phyloP scores from a whole-genome alignment of 148 eudicot genomes.

The Simmondsia chinensis region DNA sequence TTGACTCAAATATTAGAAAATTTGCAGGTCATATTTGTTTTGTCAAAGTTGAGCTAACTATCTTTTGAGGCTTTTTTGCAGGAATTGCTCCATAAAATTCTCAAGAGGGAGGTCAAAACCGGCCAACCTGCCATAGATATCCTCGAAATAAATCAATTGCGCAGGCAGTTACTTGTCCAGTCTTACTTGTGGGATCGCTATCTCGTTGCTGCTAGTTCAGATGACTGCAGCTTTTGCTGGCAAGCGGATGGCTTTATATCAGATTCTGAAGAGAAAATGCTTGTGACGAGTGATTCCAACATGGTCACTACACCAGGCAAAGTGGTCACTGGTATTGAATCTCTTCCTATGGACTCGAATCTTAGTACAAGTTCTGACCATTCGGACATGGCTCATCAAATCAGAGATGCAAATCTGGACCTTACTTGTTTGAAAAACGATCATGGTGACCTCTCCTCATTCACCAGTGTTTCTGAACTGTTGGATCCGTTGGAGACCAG shows the following conservation, averaged over 20 bases:
- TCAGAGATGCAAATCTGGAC: conserved; percentile 13
- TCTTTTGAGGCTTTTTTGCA: no score
- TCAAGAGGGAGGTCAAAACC: conserved; percentile 34
- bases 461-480: conserved; percentile 11
- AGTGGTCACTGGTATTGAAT: conserved; percentile 18
- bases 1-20: no score
- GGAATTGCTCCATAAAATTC: conserved; percentile 51
- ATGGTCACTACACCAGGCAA: conserved; percentile 13
- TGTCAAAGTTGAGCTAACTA: no score
- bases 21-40: no score
- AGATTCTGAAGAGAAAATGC: conserved; percentile 19
- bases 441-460: conserved; percentile 17
- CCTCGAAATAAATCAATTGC: conserved; percentile 69
- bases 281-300: conserved; percentile 14
- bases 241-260: conserved; percentile 7
- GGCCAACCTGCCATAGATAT: conserved; percentile 66
- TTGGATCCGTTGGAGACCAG: conserved; percentile 29
- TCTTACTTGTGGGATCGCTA: conserved; percentile 90
- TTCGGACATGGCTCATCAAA: conserved; percentile 18
- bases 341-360: conserved; percentile 24
- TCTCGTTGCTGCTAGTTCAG: conserved; percentile 58
- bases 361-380: conserved; percentile 14
- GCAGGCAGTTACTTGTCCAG: conserved; percentile 75
- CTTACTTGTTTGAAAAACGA: conserved; percentile 17
- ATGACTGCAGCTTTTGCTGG: conserved; percentile 13